Evolutionary conservation across 108 stramenopile genomes (phyloP).

Genomic region (Epithemia pelagica): DNA sequence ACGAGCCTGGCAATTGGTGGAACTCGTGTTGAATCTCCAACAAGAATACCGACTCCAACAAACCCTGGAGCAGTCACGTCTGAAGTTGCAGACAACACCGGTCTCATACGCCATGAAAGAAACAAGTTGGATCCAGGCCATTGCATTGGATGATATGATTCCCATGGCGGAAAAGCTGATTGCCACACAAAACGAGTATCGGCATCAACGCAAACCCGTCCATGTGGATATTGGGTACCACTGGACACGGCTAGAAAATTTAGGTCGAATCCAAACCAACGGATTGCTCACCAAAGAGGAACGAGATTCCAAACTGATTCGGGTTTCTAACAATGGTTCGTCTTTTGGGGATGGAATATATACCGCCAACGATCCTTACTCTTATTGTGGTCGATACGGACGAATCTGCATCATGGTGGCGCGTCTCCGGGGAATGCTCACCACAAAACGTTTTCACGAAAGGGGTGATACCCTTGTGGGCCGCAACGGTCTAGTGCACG

Average conservation of each 20-base stretch:
- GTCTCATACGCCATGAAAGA: not conserved
- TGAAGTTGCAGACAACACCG: not conserved
- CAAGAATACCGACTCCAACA: not conserved
- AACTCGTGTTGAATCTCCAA: not conserved
- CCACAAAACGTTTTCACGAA: not conserved
- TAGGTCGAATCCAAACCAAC: constrained; percentile 16
- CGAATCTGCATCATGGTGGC: constrained; percentile 10
- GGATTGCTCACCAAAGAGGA: constrained; percentile 25
- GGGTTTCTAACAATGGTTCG: constrained; percentile 6
- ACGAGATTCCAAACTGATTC: constrained; percentile 9
- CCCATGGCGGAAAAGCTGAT: not conserved
- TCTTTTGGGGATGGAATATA: constrained; percentile 13
- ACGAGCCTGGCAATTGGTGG: not conserved
- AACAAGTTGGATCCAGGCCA: not conserved
- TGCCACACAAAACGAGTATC: not conserved
- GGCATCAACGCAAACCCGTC: not conserved
- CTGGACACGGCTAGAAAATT: constrained; percentile 20
- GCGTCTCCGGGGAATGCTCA: constrained; percentile 1
- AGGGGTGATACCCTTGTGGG: not conserved
- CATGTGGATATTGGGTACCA: constrained; percentile 33
- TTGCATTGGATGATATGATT: constrained; percentile 6
- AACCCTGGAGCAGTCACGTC: not conserved
- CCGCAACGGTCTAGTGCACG: not conserved
- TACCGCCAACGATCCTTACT: constrained; percentile 3
- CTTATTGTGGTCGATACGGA: constrained; percentile 14